Percentiles rank a stretch among this genome's conserved stretches.
phyloP scores from a whole-genome alignment of 805 yeast genomes.

The Grigorovia transvaalensis region DNA sequence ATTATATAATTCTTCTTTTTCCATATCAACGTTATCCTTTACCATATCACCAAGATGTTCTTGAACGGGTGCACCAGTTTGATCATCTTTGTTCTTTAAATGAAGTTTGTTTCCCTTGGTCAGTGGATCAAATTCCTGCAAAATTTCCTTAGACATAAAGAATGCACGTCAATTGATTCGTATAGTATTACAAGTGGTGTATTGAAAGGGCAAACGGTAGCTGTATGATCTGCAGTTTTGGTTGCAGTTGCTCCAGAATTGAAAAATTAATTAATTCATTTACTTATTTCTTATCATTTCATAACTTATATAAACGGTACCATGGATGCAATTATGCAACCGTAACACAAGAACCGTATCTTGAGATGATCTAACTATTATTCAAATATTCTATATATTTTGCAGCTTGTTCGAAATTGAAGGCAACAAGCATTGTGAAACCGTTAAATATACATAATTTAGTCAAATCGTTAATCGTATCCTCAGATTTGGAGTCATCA shows the following conservation, averaged over 20 bases:
- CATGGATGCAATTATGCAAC: too few relatives aligned
- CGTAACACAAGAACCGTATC: too few relatives aligned
- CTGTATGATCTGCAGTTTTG: neutral
- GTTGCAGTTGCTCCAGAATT: too few relatives aligned
- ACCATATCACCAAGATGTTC: neutral
- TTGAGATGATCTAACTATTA: neutral
- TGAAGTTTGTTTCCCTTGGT: neutral
- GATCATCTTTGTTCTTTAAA: neutral
- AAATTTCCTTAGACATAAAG: slow-evolving; percentile 1
- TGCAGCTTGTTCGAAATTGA: slow-evolving; percentile 45
- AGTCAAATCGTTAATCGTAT: slow-evolving; percentile 32
- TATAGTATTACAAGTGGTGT: too few relatives aligned
- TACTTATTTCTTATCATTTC: too few relatives aligned
- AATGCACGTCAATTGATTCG: neutral
- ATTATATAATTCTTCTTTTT: too few relatives aligned
- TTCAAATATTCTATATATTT: slow-evolving; percentile 31
- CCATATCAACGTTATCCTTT: too few relatives aligned
- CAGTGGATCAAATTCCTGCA: slow-evolving; percentile 9
- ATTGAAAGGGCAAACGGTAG: neutral
- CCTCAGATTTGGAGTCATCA: slow-evolving; percentile 37
- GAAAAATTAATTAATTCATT: too few relatives aligned
- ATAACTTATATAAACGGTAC: too few relatives aligned
- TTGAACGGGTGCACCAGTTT: neutral
- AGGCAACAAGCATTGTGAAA: slow-evolving; percentile 33
- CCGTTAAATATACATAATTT: slow-evolving; percentile 33